Evolutionary conservation across 2,329 filamentous ascomycete species (phyloP).

Genomic region (Fusarium fujikuroi): DNA sequence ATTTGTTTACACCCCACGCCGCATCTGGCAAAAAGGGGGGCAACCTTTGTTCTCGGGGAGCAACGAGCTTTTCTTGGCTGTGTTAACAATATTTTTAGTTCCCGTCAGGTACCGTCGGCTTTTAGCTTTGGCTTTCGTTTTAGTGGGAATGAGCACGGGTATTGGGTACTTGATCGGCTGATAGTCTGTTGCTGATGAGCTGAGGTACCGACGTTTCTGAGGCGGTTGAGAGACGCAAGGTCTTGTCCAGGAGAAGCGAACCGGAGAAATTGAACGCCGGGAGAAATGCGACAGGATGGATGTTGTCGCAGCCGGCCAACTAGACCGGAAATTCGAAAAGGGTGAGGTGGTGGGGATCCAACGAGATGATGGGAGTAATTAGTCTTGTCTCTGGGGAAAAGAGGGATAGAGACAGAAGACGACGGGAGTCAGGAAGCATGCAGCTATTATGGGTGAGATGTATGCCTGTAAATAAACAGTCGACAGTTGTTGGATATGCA

Average conservation of each 20-base stretch:
- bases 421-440: background rate
- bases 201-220: background rate
- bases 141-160: slow-evolving; percentile 23
- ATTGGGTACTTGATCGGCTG: slow-evolving; percentile 7
- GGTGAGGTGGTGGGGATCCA: slow-evolving; percentile 23
- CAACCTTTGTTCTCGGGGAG: slow-evolving; percentile 32
- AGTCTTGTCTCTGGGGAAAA: background rate
- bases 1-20: slow-evolving; percentile 48
- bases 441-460: slow-evolving; percentile 1
- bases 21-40: slow-evolving; percentile 45
- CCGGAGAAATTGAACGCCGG: slow-evolving; percentile 22
- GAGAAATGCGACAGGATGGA: slow-evolving; percentile 24
- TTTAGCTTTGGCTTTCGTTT: slow-evolving; percentile 18
- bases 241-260: background rate
- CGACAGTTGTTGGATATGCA: slow-evolving; percentile 23
- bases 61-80: slow-evolving; percentile 25
- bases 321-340: slow-evolving; percentile 6
- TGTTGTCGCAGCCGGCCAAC: slow-evolving; percentile 18
- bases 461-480: slow-evolving; percentile 20
- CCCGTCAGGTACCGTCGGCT: slow-evolving; percentile 32
- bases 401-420: background rate
- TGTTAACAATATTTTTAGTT: slow-evolving; percentile 31
- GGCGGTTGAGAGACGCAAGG: slow-evolving; percentile 1
- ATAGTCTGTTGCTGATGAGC: slow-evolving; percentile 1
- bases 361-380: slow-evolving; percentile 14